Conservation (phyloP, 129 eudicot species). For the Deinandra increscens region DNA sequence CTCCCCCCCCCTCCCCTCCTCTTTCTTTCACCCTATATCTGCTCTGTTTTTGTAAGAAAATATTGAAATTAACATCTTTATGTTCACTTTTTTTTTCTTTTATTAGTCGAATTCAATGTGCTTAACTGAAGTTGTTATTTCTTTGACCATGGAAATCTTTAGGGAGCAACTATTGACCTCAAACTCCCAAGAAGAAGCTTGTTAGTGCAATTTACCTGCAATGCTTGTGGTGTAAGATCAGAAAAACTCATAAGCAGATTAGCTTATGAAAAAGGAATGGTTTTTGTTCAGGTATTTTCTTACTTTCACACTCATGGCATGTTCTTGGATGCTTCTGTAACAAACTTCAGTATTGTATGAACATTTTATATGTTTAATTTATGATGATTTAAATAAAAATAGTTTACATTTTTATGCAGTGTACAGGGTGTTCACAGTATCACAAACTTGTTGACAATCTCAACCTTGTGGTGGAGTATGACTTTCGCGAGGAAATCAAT, state of each 20-base stretch:
- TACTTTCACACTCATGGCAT: neutral
- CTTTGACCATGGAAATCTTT: constrained; percentile 16
- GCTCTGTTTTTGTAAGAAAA: too few species aligned
- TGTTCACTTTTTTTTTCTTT: neutral
- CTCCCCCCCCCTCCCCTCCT: too few species aligned
- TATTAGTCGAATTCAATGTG: constrained; percentile 4
- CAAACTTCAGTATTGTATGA: neutral
- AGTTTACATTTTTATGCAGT: constrained; percentile 35
- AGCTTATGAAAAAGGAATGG: constrained; percentile 92
- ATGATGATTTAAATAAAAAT: neutral
- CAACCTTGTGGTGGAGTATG: constrained; percentile 79
- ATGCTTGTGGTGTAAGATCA: constrained; percentile 80
- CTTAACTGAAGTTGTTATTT: constrained; percentile 3
- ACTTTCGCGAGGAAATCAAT: constrained; percentile 55
- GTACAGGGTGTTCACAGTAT: constrained; percentile 76
- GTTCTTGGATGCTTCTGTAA: neutral
- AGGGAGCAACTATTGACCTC: constrained; percentile 68
- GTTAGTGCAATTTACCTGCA: constrained; percentile 74
- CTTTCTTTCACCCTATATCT: too few species aligned
- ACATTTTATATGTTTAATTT: neutral
- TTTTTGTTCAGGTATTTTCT: constrained; percentile 72
- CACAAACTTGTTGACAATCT: constrained; percentile 92
- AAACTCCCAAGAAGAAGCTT: constrained; percentile 93
- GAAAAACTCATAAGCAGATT: constrained; percentile 72
- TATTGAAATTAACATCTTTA: neutral